phyloP scores from a whole-genome alignment of 2,329 filamentous ascomycete species.

The Decorospora gaudefroyi region DNA sequence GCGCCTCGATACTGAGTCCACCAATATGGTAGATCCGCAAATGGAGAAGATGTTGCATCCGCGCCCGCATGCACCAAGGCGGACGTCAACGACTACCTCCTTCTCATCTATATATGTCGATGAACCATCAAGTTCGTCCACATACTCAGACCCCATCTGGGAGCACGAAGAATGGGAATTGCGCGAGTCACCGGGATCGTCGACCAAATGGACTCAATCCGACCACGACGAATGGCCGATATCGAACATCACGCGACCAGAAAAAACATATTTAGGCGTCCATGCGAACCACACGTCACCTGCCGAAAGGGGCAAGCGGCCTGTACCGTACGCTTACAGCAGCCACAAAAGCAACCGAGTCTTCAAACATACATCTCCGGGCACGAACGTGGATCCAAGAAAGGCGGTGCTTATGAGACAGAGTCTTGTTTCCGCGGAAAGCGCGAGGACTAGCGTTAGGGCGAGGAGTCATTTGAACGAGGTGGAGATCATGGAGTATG shows the following conservation, averaged over 20 bases:
- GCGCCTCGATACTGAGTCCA: slow-evolving; percentile 27
- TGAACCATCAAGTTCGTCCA: slow-evolving; percentile 27
- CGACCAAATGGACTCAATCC: slow-evolving; percentile 25
- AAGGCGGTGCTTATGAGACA: slow-evolving; percentile 30
- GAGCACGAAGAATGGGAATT: slow-evolving; percentile 28
- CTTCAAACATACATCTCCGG: slow-evolving; percentile 13
- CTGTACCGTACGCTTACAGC: slow-evolving; percentile 23
- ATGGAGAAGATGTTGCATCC: slow-evolving; percentile 48
- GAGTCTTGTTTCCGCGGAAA: slow-evolving; percentile 25
- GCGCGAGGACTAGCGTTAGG: slow-evolving; percentile 35
- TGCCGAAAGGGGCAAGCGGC: slow-evolving; percentile 25
- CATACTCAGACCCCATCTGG: slow-evolving; percentile 24
- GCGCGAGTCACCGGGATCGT: slow-evolving; percentile 26
- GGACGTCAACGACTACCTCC: slow-evolving; percentile 35
- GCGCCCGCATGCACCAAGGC: slow-evolving; percentile 27
- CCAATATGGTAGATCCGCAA: slow-evolving; percentile 35
- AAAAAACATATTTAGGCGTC: slow-evolving; percentile 12
- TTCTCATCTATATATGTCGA: slow-evolving; percentile 44
- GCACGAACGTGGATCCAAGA: slow-evolving; percentile 22
- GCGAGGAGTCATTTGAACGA: slow-evolving; percentile 38
- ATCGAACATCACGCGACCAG: slow-evolving; percentile 17
- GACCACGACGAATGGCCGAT: slow-evolving; percentile 21
- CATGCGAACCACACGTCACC: slow-evolving; percentile 3
- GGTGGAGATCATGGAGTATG: slow-evolving; percentile 37
- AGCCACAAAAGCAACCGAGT: slow-evolving; percentile 16